These are phyloP conservation scores for Paraconiothyrium brasiliense DNA, from an alignment of 2,329 filamentous ascomycete species.

Conservation along the genomic window DNA sequence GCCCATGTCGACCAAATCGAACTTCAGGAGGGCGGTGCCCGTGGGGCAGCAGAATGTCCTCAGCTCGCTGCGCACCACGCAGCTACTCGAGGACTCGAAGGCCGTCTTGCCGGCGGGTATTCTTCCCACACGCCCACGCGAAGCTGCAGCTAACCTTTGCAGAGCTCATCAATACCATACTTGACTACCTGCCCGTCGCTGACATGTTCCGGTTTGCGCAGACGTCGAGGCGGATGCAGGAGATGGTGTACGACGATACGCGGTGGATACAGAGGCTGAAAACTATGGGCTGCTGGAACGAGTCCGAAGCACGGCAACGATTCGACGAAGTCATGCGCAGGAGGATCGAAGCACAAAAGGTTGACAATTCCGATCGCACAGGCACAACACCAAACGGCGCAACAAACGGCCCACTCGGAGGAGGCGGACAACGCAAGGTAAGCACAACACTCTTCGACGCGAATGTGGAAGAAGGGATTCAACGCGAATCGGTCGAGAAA, in stretches of 20 bases:
- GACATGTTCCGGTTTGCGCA: constrained; percentile 88
- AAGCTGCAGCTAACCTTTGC: constrained; percentile 12
- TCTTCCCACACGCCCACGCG: constrained; percentile 26
- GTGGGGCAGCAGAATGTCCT: constrained; percentile 63
- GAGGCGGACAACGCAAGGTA: constrained; percentile 46
- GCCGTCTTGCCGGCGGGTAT: constrained; percentile 83
- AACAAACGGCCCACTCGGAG: constrained; percentile 49
- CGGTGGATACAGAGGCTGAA: constrained; percentile 89
- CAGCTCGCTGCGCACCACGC: constrained; percentile 78
- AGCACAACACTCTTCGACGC: constrained; percentile 79
- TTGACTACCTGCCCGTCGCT: constrained; percentile 86
- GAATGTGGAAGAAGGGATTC: constrained; percentile 70
- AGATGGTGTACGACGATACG: constrained; percentile 99
- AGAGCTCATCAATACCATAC: constrained; percentile 88
- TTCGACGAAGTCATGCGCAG: constrained; percentile 74
- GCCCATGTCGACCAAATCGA: constrained; percentile 56
- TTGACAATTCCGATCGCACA: constrained; percentile 51
- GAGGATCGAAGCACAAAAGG: constrained; percentile 65
- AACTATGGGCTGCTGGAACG: constrained; percentile 92
- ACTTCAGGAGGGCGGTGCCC: constrained; percentile 57
- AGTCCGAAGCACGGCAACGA: constrained; percentile 80
- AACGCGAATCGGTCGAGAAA: constrained; percentile 53
- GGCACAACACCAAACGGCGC: constrained; percentile 45
- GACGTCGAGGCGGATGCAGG: constrained; percentile 84
- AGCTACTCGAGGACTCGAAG: constrained; percentile 81